Evolutionary conservation across 108 stramenopile genomes (phyloP).

Genomic region (Conticribra weissflogii): DNA sequence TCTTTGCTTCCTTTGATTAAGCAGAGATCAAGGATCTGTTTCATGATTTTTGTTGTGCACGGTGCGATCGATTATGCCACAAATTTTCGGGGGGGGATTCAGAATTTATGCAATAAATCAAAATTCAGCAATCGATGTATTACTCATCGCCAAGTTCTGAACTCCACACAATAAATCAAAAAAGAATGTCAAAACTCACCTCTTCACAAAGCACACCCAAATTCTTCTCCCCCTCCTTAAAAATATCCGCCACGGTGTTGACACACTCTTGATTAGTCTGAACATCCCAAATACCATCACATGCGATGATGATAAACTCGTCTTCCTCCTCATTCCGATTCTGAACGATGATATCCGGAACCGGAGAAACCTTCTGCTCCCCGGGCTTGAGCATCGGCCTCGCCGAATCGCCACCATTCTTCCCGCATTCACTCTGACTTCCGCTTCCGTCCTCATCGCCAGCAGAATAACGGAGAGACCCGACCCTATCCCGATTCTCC

Average conservation of each 20-base stretch:
- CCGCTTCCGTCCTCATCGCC: conserved; percentile 3
- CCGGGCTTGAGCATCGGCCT: conserved; percentile 45
- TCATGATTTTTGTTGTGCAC: background rate
- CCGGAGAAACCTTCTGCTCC: conserved; percentile 87
- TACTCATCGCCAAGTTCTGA: too few species aligned
- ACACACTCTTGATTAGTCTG: conserved; percentile 83
- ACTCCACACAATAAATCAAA: background rate
- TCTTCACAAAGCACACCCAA: conserved; percentile 89
- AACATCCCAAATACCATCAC: conserved; percentile 97
- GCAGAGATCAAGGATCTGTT: conserved; percentile 72
- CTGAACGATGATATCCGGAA: conserved; percentile 76
- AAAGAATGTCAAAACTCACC: conserved; percentile 32
- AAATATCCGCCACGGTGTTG: conserved; percentile 73
- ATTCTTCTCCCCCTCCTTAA: conserved; percentile 75
- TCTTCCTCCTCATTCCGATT: conserved; percentile 64
- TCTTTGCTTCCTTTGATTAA: conserved; percentile 81
- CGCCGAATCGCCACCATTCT: conserved; percentile 6
- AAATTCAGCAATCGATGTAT: too few species aligned
- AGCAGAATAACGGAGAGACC: background rate
- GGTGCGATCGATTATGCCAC: too few species aligned
- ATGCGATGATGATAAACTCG: conserved; percentile 86
- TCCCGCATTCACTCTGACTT: background rate
- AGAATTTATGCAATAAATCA: too few species aligned
- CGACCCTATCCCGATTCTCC: conserved; percentile 14
- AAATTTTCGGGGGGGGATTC: too few species aligned